A percentile compares a stretch with the other conserved stretches of the same genome.
Conservation (phyloP, 169 alveolate species). For the Fabrea salina region DNA sequence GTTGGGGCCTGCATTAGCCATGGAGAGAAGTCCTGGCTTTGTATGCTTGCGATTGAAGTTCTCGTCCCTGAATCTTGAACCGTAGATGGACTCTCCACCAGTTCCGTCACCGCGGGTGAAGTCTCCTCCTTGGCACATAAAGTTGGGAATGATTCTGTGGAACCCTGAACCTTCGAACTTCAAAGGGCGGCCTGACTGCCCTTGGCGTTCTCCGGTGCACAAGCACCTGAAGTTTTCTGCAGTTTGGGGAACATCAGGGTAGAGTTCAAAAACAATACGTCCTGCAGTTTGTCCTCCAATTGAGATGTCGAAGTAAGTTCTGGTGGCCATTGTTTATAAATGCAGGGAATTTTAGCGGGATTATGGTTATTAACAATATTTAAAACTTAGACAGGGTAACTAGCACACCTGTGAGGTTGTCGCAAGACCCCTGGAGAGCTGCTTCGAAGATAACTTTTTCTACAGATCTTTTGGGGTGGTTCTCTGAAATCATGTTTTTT, state of each 20-base stretch:
- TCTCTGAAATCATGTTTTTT: no score
- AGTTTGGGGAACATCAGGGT: slow-evolving; percentile 96
- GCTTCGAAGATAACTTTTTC: neutral
- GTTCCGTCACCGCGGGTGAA: slow-evolving; percentile 93
- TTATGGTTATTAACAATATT: no score
- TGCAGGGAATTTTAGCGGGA: no score
- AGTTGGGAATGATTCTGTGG: slow-evolving; percentile 94
- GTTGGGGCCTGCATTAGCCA: slow-evolving; percentile 98
- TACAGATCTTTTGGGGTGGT: no score
- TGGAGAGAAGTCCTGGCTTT: slow-evolving; percentile 88
- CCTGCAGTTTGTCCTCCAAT: slow-evolving; percentile 83
- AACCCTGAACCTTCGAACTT: slow-evolving; percentile 89
- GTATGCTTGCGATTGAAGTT: slow-evolving; percentile 80
- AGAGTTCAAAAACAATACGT: slow-evolving; percentile 93
- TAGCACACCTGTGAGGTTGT: neutral
- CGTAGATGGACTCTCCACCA: slow-evolving; percentile 94
- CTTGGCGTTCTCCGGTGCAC: slow-evolving; percentile 95
- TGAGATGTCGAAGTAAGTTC: slow-evolving; percentile 64
- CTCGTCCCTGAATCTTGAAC: slow-evolving; percentile 92
- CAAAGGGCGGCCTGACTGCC: slow-evolving; percentile 88
- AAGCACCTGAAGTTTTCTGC: slow-evolving; percentile 97
- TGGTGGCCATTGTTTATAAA: slow-evolving; percentile 1
- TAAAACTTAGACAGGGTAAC: no score
- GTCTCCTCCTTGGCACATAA: slow-evolving; percentile 98
- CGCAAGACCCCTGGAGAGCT: neutral